A percentile compares a stretch with the other conserved stretches of the same genome.
Conservation (phyloP, 108 stramenopile genomes). For the Stephanodiscus triporus region DNA sequence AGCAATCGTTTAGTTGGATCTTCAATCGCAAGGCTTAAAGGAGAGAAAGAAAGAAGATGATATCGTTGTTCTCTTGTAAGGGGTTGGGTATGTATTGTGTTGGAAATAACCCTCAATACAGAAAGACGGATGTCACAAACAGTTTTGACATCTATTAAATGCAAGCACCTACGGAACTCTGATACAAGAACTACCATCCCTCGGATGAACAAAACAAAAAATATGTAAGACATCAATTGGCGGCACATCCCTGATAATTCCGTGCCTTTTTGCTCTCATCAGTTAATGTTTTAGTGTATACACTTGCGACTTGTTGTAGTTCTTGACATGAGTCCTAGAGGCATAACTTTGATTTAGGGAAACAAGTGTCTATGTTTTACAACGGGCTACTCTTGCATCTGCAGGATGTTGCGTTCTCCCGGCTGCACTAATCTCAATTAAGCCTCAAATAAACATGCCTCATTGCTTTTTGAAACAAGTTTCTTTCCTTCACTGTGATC, state of each 20-base stretch:
- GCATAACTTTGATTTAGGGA: background rate
- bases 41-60: background rate
- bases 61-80: background rate
- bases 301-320: background rate
- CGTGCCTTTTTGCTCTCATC: background rate
- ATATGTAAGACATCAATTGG: background rate
- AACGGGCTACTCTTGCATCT: too few relatives aligned
- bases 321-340: background rate
- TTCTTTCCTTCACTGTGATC: too few relatives aligned
- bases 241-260: background rate
- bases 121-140: background rate
- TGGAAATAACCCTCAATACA: background rate
- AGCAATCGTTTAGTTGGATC: constrained; percentile 79
- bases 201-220: background rate
- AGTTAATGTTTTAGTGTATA: too few relatives aligned
- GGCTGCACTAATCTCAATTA: too few relatives aligned
- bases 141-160: background rate
- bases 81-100: background rate
- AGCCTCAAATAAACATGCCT: too few relatives aligned
- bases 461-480: too few relatives aligned
- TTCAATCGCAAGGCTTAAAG: constrained; percentile 67
- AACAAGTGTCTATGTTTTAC: background rate
- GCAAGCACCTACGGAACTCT: too few relatives aligned
- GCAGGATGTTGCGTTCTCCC: too few relatives aligned
- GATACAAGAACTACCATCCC: background rate